A percentile compares a stretch with the other conserved stretches of the same genome.
These are phyloP conservation scores for Escovopsis sp. DNA, from an alignment of 2,329 filamentous ascomycete genomes.

Conservation along the genomic window DNA sequence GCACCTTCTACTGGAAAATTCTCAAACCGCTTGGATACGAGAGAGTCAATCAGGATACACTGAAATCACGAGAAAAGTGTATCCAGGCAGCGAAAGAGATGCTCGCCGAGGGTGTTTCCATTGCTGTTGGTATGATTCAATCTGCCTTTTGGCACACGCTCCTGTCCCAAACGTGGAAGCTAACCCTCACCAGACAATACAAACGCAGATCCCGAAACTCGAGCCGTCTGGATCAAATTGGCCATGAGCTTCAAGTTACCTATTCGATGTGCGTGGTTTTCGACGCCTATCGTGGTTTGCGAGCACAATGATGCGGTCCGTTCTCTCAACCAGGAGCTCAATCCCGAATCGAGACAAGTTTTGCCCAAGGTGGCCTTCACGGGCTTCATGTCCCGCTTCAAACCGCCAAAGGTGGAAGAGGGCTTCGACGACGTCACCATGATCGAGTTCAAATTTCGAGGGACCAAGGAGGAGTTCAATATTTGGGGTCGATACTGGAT, in stretches of 20 bases:
- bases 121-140: constrained; percentile 59
- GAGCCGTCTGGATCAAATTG: constrained; percentile 63
- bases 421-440: constrained; percentile 70
- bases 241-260: constrained; percentile 55
- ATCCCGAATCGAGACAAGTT: constrained; percentile 62
- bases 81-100: constrained; percentile 55
- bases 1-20: constrained; percentile 70
- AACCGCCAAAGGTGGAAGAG: constrained; percentile 55
- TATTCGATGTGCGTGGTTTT: constrained; percentile 77
- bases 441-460: constrained; percentile 62
- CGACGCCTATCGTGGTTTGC: constrained; percentile 49
- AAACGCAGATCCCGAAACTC: constrained; percentile 68
- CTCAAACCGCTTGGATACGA: constrained; percentile 66
- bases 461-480: constrained; percentile 48
- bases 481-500: constrained; percentile 71
- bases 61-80: constrained; percentile 59
- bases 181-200: constrained; percentile 89
- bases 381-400: constrained; percentile 57
- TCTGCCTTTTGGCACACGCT: too few species aligned
- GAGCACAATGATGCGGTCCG: constrained; percentile 83
- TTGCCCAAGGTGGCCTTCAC: constrained; percentile 72
- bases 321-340: constrained; percentile 54
- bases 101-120: constrained; percentile 48
- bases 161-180: too few species aligned
- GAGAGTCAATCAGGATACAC: constrained; percentile 76